Evolutionary conservation across 2,329 filamentous ascomycete genomes (phyloP).

Genomic region (Fusarium udum): DNA sequence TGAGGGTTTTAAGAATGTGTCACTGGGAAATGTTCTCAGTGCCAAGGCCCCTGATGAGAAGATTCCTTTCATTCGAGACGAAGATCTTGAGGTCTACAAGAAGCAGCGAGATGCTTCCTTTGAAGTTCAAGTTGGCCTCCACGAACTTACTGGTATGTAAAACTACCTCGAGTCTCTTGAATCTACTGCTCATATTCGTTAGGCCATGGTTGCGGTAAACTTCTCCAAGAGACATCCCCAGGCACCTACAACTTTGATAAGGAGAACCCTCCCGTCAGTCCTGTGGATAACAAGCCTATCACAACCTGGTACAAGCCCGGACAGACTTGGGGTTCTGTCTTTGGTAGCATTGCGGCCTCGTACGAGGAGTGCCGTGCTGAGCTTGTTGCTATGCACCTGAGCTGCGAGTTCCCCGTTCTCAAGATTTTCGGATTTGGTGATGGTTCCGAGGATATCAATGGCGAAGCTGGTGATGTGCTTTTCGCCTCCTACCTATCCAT

Average conservation of each 20-base stretch:
- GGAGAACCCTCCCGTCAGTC: slow-evolving; percentile 81
- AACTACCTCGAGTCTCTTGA: not conserved
- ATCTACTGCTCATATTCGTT: slow-evolving; percentile 18
- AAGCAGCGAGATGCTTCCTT: slow-evolving; percentile 88
- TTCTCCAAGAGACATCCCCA: slow-evolving; percentile 86
- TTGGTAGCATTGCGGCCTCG: slow-evolving; percentile 84
- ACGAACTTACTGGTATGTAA: slow-evolving; percentile 74
- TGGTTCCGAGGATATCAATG: slow-evolving; percentile 75
- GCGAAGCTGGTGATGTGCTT: slow-evolving; percentile 84
- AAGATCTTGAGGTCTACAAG: slow-evolving; percentile 80
- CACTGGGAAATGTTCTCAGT: slow-evolving; percentile 89
- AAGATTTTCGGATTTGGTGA: slow-evolving; percentile 93
- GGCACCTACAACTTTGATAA: slow-evolving; percentile 90
- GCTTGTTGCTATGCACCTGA: slow-evolving; percentile 89
- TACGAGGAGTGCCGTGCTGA: slow-evolving; percentile 97
- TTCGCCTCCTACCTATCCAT: slow-evolving; percentile 91
- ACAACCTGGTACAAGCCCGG: slow-evolving; percentile 92
- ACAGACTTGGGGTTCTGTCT: slow-evolving; percentile 94
- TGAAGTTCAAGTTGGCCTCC: slow-evolving; percentile 94
- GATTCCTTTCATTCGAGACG: slow-evolving; percentile 85
- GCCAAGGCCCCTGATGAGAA: slow-evolving; percentile 93
- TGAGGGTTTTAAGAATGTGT: slow-evolving; percentile 92
- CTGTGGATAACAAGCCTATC: slow-evolving; percentile 78
- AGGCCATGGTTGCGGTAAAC: slow-evolving; percentile 92
- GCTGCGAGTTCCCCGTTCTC: slow-evolving; percentile 88